Base-by-base conservation (phyloP, 257 asterid species). In the Nicotiana tomentosiformis region DNA sequence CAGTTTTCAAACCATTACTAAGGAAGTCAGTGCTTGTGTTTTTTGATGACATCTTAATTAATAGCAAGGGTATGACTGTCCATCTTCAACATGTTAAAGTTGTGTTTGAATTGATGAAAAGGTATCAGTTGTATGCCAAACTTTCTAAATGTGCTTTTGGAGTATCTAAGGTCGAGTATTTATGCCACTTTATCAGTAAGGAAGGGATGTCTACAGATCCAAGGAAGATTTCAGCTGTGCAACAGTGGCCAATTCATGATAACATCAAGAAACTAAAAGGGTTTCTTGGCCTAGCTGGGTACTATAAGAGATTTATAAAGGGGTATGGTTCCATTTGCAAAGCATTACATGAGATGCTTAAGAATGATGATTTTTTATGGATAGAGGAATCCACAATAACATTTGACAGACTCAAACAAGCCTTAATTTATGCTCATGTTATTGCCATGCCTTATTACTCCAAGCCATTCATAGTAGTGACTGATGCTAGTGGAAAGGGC, bases 381-480 rank as follows among this genome's bases (percentile, higher is more conserved):
- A 29, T 0, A 3, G 18, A 10, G 7, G 15, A 2, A 4, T 10
- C n/a, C 12, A 10, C 33, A 2, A 32, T 1, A 2, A 0, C 51
- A 26, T 67, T 67, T 30, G 0, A 7, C 3, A 67, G 0, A 2
- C 43, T 67, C 5, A 67, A 67, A 29, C 17, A n/a, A 29, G 51
- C 46, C 0, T 29, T 67, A 39, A 8, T 2, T 26, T 12, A 0
- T 14, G 7, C 29, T 3, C 37, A 0, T 26, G 3, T 67, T 5
- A 1, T 67, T 0, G 46, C 46, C 4, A 14, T 67, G n/a, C 76
- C n/a, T 29, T 1, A 67, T 29, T 67, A 29, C 11, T 10, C 6
- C 2, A 33, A 7, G 29, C 39, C 76, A 5, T 67, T 67, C 0
- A 30, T 30, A 1, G 16, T 67, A 7, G 66, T 26, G 65, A 49